Evolutionary conservation across 768 basidiomycete genomes (phyloP), one percentile per base, ranked within the genome.

Genomic region (Saitozyma sp.): DNA sequence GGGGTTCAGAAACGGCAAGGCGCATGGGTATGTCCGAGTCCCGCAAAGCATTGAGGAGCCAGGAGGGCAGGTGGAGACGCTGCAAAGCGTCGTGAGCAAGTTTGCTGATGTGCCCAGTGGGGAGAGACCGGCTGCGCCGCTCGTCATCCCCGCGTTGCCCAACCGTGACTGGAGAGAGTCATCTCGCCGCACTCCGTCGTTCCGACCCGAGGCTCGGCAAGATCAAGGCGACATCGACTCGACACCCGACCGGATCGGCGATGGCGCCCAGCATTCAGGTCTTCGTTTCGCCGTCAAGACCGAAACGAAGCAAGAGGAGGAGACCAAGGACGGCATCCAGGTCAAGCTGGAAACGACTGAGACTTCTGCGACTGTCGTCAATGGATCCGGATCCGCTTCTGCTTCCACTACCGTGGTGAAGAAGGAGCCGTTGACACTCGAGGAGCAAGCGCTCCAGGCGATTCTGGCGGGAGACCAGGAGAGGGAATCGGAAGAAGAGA

Each of bases 121-220:
- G 48, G 82, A 82, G 64, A 82, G 76, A 55, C 80, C 84, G 10
- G 75, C 85, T 46, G 85, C 82, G 5, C 90, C 90, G 0, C 84
- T 96, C 9, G 86, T 96, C 43, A 98, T 99, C 50, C 88, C 94
- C 14, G 83, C 91, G 0, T 82, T 91, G 50, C 83, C 91, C 70
- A 95, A 97, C 73, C 85, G 86, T 37, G 94, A 99, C 75, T 99
- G 95, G 95, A 83, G 91, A 48, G 63, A 75, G 49, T 66, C 61
- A 19, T 90, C 90, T 14, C 83, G 88, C 48, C 87, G 86, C 75
- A 83, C 89, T 63, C 71, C 86, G 14, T 67, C 70, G 17, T 79
- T 72, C 61, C 61, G 73, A 41, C 78, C 78, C 29, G 74, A 79
- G 37, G 62, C 62, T 5, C 40, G 58, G 9, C 59, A 42, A 45